Percentiles rank a stretch among this genome's conserved stretches.
Evolutionary conservation across 306 rosid species (phyloP).

Genomic region (Cucurbita moschata): DNA sequence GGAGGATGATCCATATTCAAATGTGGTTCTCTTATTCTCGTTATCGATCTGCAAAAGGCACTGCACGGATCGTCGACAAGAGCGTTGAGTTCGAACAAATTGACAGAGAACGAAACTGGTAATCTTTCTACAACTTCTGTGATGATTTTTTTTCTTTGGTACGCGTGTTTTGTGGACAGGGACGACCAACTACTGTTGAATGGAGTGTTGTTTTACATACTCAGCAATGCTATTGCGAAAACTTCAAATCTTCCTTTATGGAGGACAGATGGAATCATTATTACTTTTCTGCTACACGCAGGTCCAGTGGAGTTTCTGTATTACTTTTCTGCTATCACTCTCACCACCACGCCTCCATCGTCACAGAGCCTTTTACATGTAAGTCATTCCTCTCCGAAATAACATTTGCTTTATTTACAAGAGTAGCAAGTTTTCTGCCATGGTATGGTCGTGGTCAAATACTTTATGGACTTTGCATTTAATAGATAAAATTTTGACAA

Average conservation of each 20-base stretch:
- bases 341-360: too few species aligned
- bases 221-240: background rate
- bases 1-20: slow-evolving; percentile 15
- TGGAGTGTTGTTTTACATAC: slow-evolving; percentile 1
- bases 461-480: background rate
- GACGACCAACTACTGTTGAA: slow-evolving; percentile 28
- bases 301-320: slow-evolving; percentile 30
- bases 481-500: background rate
- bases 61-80: slow-evolving; percentile 10
- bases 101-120: slow-evolving; percentile 20
- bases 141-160: background rate
- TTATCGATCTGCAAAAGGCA: slow-evolving; percentile 7
- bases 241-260: slow-evolving; percentile 7
- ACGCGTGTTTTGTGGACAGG: slow-evolving; percentile 6
- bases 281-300: slow-evolving; percentile 13
- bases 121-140: background rate
- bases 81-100: slow-evolving; percentile 21
- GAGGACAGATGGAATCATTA: slow-evolving; percentile 18
- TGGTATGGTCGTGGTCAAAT: background rate
- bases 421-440: background rate
- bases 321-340: too few species aligned
- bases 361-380: slow-evolving; percentile 35
- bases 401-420: background rate
- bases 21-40: slow-evolving; percentile 19
- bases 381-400: background rate